phyloP scores from a whole-genome alignment of 352 stramenopile species.

The Pythium insidiosum region DNA sequence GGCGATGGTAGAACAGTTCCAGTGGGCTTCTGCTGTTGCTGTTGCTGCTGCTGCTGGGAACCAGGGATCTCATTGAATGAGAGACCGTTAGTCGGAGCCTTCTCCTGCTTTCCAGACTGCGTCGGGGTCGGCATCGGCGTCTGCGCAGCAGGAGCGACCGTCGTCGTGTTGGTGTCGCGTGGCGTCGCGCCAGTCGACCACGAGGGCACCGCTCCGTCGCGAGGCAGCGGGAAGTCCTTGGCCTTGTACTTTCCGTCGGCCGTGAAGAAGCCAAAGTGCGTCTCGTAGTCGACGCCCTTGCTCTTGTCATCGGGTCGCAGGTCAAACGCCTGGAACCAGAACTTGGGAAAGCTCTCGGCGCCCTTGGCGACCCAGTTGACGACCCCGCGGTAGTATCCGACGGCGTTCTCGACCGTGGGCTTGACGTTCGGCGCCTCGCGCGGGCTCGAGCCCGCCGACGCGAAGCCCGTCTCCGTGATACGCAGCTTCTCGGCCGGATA shows the following conservation, averaged over 20 bases:
- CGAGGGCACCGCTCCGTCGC: background rate
- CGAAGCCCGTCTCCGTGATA: conserved; percentile 15
- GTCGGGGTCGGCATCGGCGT: too few relatives aligned
- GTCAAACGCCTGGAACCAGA: conserved; percentile 19
- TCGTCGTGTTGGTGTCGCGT: background rate
- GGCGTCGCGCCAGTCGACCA: background rate
- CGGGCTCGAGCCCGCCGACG: conserved; percentile 7
- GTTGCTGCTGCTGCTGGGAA: too few relatives aligned
- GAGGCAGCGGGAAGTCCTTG: conserved; percentile 2
- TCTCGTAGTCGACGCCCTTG: conserved; percentile 13
- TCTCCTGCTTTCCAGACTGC: too few relatives aligned
- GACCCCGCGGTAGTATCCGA: conserved; percentile 12
- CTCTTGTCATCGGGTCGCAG: conserved; percentile 10
- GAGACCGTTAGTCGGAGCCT: conserved; percentile 1
- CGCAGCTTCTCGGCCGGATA: conserved; percentile 11
- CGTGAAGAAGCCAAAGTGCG: conserved; percentile 21
- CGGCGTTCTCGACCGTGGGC: conserved; percentile 9
- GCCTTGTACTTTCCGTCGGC: conserved; percentile 9
- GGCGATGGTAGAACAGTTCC: too few relatives aligned
- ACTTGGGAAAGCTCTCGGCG: conserved; percentile 3
- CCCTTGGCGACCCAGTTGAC: conserved; percentile 9
- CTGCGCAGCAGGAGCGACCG: background rate
- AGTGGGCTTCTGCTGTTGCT: too few relatives aligned
- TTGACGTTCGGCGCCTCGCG: conserved; percentile 4
- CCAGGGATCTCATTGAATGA: conserved; percentile 9